phyloP scores from a whole-genome alignment of 2,329 filamentous ascomycete species.

The Metarhizium humberi region DNA sequence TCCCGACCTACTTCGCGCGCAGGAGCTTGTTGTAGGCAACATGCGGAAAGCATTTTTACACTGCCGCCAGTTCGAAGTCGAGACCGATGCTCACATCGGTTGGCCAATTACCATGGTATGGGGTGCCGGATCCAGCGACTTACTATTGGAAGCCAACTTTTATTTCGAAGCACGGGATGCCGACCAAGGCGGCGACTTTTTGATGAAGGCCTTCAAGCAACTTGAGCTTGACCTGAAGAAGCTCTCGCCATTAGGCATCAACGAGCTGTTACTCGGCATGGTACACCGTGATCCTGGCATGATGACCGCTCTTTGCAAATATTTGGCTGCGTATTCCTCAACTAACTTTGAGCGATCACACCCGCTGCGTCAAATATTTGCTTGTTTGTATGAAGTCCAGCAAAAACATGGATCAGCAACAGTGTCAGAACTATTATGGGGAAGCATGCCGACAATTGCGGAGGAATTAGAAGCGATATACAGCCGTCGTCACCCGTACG shows the following conservation, averaged over 20 bases:
- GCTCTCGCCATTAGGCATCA: conserved; percentile 32
- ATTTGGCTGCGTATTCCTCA: conserved; percentile 32
- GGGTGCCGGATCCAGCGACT: conserved; percentile 33
- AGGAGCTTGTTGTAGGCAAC: conserved; percentile 33
- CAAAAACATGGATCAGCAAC: conserved; percentile 33
- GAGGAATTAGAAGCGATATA: conserved; percentile 36
- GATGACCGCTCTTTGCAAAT: conserved; percentile 37
- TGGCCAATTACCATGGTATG: conserved; percentile 34
- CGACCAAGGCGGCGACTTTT: conserved; percentile 28
- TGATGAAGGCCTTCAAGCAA: conserved; percentile 34
- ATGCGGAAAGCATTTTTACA: conserved; percentile 35
- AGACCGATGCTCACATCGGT: conserved; percentile 26
- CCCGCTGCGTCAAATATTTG: conserved; percentile 33
- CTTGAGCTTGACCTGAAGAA: conserved; percentile 33
- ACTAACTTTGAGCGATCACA: conserved; percentile 34
- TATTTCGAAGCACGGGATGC: conserved; percentile 30
- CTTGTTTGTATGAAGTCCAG: conserved; percentile 33
- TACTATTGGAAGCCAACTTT: conserved; percentile 33
- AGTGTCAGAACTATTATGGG: conserved; percentile 33
- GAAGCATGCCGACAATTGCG: conserved; percentile 29
- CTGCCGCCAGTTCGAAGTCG: conserved; percentile 32
- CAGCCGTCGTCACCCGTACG: conserved; percentile 32
- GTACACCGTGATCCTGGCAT: conserved; percentile 33
- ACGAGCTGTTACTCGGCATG: conserved; percentile 34
- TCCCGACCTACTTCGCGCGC: conserved; percentile 32